A percentile compares a stretch with the other conserved stretches of the same genome.
These are phyloP conservation scores for Delitschia confertaspora DNA, from an alignment of 495 filamentous ascomycete genomes.

Conservation along the genomic window DNA sequence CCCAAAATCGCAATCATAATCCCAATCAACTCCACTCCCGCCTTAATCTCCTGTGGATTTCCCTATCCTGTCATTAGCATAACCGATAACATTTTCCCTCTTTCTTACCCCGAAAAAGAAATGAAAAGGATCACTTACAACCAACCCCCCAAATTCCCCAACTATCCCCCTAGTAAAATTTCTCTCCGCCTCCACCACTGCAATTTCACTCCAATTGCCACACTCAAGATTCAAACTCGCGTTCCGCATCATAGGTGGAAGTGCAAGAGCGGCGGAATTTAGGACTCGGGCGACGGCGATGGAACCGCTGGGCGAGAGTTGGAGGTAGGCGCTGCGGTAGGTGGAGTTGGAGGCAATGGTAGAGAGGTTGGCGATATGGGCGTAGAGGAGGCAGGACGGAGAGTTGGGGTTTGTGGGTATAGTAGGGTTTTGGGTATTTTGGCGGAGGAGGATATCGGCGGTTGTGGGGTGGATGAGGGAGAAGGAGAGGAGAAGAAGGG, in stretches of 20 bases:
- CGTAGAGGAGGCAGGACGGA: slow-evolving; percentile 29
- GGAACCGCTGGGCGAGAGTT: slow-evolving; percentile 29
- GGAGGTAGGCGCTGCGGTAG: slow-evolving; percentile 33
- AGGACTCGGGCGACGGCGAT: slow-evolving; percentile 28
- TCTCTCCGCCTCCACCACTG: slow-evolving; percentile 27
- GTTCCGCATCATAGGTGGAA: slow-evolving; percentile 31
- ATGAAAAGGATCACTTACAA: no score
- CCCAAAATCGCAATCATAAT: slow-evolving; percentile 7
- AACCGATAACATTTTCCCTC: no score
- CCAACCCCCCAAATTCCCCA: slow-evolving; percentile 4
- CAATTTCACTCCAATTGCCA: slow-evolving; percentile 32
- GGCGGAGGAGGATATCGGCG: slow-evolving; percentile 8
- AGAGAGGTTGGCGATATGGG: slow-evolving; percentile 22
- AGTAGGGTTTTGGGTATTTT: slow-evolving; percentile 4
- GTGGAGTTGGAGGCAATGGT: slow-evolving; percentile 33
- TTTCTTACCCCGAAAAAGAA: no score
- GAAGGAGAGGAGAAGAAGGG: slow-evolving; percentile 11
- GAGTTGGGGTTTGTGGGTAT: background rate
- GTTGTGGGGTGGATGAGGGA: background rate
- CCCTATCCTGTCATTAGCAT: no score
- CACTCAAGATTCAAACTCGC: slow-evolving; percentile 31
- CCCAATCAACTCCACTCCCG: slow-evolving; percentile 4
- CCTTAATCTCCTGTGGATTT: slow-evolving; percentile 5
- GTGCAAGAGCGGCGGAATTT: slow-evolving; percentile 25
- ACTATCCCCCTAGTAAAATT: slow-evolving; percentile 35